These are phyloP conservation scores for Rhizodiscina lignyota DNA, from an alignment of 495 filamentous ascomycete genomes.

Conservation along the genomic window DNA sequence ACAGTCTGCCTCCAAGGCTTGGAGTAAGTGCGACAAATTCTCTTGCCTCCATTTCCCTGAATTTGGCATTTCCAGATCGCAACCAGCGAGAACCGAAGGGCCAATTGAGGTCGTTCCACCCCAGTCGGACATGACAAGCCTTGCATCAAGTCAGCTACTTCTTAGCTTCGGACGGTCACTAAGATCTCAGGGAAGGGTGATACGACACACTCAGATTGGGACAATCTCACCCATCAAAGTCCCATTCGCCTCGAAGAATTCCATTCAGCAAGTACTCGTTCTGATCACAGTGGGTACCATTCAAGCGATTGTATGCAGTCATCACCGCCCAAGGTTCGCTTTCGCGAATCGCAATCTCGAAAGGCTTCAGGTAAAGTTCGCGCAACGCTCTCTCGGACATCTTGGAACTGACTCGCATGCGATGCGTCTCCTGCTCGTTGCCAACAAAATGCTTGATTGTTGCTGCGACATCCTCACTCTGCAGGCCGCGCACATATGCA, in stretches of 20 bases:
- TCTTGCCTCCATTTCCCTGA: slow-evolving; percentile 9
- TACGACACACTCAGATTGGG: too few species aligned
- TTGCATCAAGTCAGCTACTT: slow-evolving; percentile 58
- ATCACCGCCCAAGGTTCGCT: slow-evolving; percentile 49
- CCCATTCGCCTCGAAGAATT: slow-evolving; percentile 55
- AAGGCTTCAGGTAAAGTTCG: slow-evolving; percentile 63
- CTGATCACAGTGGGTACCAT: slow-evolving; percentile 53
- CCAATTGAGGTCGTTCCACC: slow-evolving; percentile 14
- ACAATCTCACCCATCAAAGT: slow-evolving; percentile 49
- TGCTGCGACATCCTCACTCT: slow-evolving; percentile 14
- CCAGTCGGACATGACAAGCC: slow-evolving; percentile 17
- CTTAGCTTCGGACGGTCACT: too few species aligned
- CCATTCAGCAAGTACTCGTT: slow-evolving; percentile 43
- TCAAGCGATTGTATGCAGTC: slow-evolving; percentile 63
- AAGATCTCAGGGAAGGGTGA: too few species aligned
- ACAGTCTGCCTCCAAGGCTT: too few species aligned
- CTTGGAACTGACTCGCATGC: slow-evolving; percentile 9
- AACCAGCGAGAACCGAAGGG: slow-evolving; percentile 10
- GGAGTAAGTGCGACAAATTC: slow-evolving; percentile 8
- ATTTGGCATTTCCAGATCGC: slow-evolving; percentile 16
- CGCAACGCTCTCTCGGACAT: slow-evolving; percentile 43
- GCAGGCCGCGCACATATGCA: slow-evolving; percentile 14
- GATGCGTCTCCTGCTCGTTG: slow-evolving; percentile 16
- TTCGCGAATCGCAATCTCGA: slow-evolving; percentile 53
- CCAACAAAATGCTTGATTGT: slow-evolving; percentile 19